Base-by-base conservation (phyloP, 2,329 filamentous ascomycete species). In the Byssochlamys sp. region DNA sequence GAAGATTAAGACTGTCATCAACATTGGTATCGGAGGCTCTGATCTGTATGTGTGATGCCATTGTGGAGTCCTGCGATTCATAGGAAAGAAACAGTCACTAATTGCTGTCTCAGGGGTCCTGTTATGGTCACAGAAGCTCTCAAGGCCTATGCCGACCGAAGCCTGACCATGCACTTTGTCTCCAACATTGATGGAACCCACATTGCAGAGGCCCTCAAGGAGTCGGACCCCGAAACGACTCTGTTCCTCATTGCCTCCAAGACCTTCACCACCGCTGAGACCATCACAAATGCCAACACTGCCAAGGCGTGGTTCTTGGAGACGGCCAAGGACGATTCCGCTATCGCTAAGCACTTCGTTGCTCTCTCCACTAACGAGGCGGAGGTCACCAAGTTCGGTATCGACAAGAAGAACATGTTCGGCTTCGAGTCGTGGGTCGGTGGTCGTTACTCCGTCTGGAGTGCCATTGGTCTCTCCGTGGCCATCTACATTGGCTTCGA, bases 141-240 rank as follows among this genome's bases (percentile, higher is more conserved):
- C 68, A 97, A 96, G 83, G 83, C 91, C 71, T 99, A 99, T 75
- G 89, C 90, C 53, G 87, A 90, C 73, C 84, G 86, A 60, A 86
- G 88, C 76, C 84, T 91, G 79, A 96, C 86, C 63, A 84, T 97
- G 52, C 92, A 97, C 83, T 99, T 99, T 69, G 94, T 99, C 66
- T 97, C 92, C 80, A 99, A 99, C 83, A 97, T 99, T 72, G 94
- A 99, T 73, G 94, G 94, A 65, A 99, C 94, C 57, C 94, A 99
- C 80, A 90, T 97, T 73, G 89, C 91, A 53, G 94, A 99, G 79
- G 91, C 94, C 54, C 84, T 97, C 60, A 87, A 85, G 71, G 78
- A 86, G 68, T 95, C 92, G 7, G 86, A 99, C 75, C 92, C 92
- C 53, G 94, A 99, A 80, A 96, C 92, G 53, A 96, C 94, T n/a